Evolutionary conservation across 306 rosid species (phyloP).

Genomic region (Benincasa hispida): DNA sequence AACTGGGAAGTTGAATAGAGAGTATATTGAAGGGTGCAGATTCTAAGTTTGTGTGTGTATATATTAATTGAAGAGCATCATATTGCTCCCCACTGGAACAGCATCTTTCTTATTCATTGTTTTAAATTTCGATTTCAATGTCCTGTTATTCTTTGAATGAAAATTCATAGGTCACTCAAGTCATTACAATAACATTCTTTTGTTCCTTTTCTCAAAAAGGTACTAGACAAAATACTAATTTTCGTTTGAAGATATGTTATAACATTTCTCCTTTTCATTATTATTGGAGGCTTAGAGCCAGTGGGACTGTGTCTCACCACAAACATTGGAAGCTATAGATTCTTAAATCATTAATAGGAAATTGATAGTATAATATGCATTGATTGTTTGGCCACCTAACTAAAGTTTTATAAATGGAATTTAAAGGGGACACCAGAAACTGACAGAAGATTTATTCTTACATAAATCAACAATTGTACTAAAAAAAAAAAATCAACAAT

Average conservation of each 20-base stretch:
- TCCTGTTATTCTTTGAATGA: background rate
- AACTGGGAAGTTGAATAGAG: background rate
- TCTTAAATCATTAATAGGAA: background rate
- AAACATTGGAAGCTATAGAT: background rate
- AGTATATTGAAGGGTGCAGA: background rate
- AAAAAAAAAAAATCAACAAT: too few relatives aligned
- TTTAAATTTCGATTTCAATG: background rate
- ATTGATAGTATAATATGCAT: background rate
- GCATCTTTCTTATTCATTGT: background rate
- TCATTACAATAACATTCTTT: background rate
- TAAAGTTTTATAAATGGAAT: background rate
- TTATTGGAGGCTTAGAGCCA: background rate
- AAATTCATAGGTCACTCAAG: background rate
- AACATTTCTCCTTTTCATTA: background rate
- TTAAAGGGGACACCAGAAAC: background rate
- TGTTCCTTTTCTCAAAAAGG: background rate
- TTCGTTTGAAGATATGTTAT: background rate
- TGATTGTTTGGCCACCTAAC: background rate
- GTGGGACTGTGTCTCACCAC: background rate
- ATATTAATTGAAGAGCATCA: background rate
- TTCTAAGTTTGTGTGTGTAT: background rate
- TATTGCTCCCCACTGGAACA: constrained; percentile 6
- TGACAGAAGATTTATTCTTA: background rate
- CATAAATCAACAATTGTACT: too few relatives aligned
- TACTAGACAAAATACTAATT: background rate